A percentile compares a stretch with the other conserved stretches of the same genome.
Evolutionary conservation across 768 basidiomycete genomes (phyloP).

Genomic region (Leucocoprinus birnbaumii): DNA sequence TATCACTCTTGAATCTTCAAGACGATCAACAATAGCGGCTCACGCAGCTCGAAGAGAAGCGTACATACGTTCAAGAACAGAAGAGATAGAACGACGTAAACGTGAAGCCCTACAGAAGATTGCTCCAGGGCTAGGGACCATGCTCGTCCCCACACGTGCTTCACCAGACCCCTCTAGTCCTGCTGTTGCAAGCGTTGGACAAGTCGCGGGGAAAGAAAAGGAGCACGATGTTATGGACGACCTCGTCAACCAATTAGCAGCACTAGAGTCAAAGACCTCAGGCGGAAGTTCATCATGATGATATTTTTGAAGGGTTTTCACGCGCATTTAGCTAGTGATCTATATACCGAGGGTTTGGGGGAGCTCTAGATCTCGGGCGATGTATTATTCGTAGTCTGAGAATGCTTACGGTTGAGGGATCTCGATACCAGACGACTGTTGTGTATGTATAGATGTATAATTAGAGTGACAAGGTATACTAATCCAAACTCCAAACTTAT

Average conservation of each 20-base stretch:
- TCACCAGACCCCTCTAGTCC: constrained; percentile 15
- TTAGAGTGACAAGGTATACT: neutral
- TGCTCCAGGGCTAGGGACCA: constrained; percentile 83
- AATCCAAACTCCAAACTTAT: neutral
- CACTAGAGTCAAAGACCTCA: constrained; percentile 38
- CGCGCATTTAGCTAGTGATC: no score
- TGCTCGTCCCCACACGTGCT: constrained; percentile 47
- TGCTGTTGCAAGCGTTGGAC: neutral
- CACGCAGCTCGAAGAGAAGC: constrained; percentile 67
- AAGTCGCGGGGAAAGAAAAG: constrained; percentile 17
- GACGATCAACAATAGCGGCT: constrained; percentile 62
- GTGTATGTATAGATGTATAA: neutral
- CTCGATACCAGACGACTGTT: neutral
- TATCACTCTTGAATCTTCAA: constrained; percentile 70
- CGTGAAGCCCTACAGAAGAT: constrained; percentile 71
- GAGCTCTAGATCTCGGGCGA: no score
- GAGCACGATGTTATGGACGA: constrained; percentile 73
- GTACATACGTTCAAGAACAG: constrained; percentile 66
- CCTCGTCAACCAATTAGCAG: constrained; percentile 78
- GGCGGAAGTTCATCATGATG: no score
- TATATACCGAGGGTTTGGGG: no score
- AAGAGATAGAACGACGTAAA: constrained; percentile 68
- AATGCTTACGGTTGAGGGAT: no score
- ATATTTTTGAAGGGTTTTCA: no score
- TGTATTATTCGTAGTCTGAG: no score